These are phyloP conservation scores for Cicer arietinum DNA, from an alignment of 306 rosid species.

Conservation along the genomic window DNA sequence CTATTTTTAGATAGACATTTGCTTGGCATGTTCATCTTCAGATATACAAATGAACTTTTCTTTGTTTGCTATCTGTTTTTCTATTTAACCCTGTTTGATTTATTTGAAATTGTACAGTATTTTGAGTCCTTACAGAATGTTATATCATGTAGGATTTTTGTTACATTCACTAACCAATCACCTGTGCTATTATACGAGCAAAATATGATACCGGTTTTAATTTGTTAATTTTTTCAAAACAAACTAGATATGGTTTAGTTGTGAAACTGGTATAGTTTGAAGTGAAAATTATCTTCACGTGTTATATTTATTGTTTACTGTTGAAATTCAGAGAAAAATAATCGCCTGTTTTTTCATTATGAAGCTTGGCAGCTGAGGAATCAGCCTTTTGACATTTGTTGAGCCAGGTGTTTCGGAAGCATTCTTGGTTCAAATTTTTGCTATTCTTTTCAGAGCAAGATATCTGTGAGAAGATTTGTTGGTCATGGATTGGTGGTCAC, in stretches of 20 bases:
- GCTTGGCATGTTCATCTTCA: constrained; percentile 25
- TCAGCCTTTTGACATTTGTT: not conserved
- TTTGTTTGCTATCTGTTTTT: constrained; percentile 12
- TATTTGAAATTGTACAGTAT: constrained; percentile 18
- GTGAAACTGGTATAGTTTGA: constrained; percentile 4
- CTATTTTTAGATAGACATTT: constrained; percentile 30
- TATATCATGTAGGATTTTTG: constrained; percentile 2
- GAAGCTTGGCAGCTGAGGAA: constrained; percentile 5
- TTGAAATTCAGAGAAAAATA: constrained; percentile 30
- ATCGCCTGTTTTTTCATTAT: not conserved
- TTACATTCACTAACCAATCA: constrained; percentile 1
- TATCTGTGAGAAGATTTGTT: not conserved
- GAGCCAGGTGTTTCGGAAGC: not conserved
- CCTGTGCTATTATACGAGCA: not conserved
- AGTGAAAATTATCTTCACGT: constrained; percentile 3
- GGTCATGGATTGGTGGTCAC: not conserved
- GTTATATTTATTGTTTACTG: constrained; percentile 26
- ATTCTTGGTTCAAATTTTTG: not conserved
- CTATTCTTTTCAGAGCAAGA: not conserved
- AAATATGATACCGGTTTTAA: not conserved
- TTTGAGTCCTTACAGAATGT: not conserved
- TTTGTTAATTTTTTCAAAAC: not conserved
- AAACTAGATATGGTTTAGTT: not conserved
- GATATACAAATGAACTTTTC: not conserved
- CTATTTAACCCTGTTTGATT: constrained; percentile 3